A percentile compares a stretch with the other conserved stretches of the same genome.
These are phyloP conservation scores for Leccinum subrobustum DNA, from an alignment of 1,284 basidiomycete species.

Conservation along the genomic window DNA sequence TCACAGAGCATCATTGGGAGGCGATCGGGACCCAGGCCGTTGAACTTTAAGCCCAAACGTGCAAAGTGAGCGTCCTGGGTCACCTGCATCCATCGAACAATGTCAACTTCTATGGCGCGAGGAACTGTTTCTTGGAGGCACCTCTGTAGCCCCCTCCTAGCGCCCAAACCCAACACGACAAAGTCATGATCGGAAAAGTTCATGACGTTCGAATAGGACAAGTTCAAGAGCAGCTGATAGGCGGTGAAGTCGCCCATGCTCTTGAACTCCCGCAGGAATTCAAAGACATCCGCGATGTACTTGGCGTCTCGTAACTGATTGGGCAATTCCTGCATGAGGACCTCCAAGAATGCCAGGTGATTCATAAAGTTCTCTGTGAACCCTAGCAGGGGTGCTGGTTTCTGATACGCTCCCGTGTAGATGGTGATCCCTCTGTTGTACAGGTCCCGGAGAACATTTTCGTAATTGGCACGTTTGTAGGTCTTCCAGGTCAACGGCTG, in stretches of 20 bases:
- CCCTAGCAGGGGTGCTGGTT: slow-evolving; percentile 53
- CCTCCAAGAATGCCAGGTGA: slow-evolving; percentile 55
- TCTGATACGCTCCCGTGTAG: slow-evolving; percentile 66
- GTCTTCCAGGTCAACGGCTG: slow-evolving; percentile 51
- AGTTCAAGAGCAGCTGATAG: slow-evolving; percentile 55
- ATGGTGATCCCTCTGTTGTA: slow-evolving; percentile 40
- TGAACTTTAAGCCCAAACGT: slow-evolving; percentile 48
- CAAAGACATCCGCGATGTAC: slow-evolving; percentile 54
- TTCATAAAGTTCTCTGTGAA: slow-evolving; percentile 46
- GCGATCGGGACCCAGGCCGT: slow-evolving; percentile 43
- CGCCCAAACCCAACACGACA: slow-evolving; percentile 58
- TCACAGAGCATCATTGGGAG: slow-evolving; percentile 55
- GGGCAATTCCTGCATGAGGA: slow-evolving; percentile 52
- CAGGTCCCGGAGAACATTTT: slow-evolving; percentile 43
- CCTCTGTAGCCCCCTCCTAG: slow-evolving; percentile 48
- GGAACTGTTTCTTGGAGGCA: slow-evolving; percentile 34
- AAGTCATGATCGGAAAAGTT: slow-evolving; percentile 62
- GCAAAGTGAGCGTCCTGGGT: slow-evolving; percentile 54
- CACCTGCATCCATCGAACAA: slow-evolving; percentile 56
- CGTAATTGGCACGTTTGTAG: slow-evolving; percentile 49
- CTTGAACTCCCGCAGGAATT: slow-evolving; percentile 52
- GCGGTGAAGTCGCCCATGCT: slow-evolving; percentile 62
- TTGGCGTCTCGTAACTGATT: slow-evolving; percentile 40
- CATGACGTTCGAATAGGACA: slow-evolving; percentile 53
- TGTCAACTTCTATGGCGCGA: slow-evolving; percentile 43